Conservation (phyloP, 495 filamentous ascomycete genomes). For the Hyaloscypha finlandica region DNA sequence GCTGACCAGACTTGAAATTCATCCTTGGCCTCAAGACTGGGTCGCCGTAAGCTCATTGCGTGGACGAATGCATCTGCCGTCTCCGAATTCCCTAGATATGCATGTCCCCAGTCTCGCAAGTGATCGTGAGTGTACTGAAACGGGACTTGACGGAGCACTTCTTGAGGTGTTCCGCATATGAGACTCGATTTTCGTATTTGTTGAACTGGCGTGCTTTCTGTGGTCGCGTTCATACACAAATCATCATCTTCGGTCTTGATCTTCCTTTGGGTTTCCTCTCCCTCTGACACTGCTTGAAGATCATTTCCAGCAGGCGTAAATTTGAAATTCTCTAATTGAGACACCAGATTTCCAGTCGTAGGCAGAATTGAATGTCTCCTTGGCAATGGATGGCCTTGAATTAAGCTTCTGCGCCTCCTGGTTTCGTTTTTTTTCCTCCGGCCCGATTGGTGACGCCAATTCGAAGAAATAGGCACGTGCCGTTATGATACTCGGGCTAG, state of each 20-base stretch:
- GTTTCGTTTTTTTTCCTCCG: constrained; percentile 1
- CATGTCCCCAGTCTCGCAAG: constrained; percentile 29
- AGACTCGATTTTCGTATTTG: constrained; percentile 4
- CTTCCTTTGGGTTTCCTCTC: not conserved
- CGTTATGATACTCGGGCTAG: constrained; percentile 25
- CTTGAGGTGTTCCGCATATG: constrained; percentile 6
- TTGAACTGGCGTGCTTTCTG: not conserved
- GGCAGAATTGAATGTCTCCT: constrained; percentile 25
- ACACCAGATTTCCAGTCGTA: not conserved
- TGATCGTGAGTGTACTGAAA: constrained; percentile 30
- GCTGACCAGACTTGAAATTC: constrained; percentile 5
- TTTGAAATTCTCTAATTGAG: constrained; percentile 16
- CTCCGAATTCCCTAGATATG: constrained; percentile 24
- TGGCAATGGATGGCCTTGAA: constrained; percentile 23
- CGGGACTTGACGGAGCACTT: constrained; percentile 17
- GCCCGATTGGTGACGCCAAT: constrained; percentile 15
- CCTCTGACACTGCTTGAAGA: constrained; percentile 7
- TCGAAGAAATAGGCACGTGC: constrained; percentile 29
- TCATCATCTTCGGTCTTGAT: constrained; percentile 8
- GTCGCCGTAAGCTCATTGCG: constrained; percentile 17
- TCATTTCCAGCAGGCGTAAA: constrained; percentile 7
- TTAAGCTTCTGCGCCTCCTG: constrained; percentile 25
- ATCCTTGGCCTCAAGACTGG: constrained; percentile 8
- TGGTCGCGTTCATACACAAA: not conserved
- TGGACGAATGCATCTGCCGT: constrained; percentile 32